A percentile compares a stretch with the other conserved stretches of the same genome.
phyloP scores from a whole-genome alignment of 192 early-diverging fungal genomes.

The Phlyctochytrium arcticum region DNA sequence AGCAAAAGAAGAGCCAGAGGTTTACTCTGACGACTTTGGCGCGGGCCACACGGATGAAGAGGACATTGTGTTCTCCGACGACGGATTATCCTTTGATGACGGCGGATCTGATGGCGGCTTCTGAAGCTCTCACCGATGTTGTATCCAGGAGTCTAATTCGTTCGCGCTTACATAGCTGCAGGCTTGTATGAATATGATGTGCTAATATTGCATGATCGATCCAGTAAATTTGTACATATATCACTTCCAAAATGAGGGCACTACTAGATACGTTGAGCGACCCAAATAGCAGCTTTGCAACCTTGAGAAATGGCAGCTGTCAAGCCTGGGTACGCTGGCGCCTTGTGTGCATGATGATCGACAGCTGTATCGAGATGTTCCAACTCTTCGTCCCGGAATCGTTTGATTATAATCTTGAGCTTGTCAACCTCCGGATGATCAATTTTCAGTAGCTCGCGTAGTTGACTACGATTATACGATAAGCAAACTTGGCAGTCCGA shows the following conservation, averaged over 20 bases:
- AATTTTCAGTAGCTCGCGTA: conserved; percentile 75
- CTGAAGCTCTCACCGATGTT: neutral
- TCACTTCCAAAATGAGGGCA: neutral
- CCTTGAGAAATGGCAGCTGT: conserved; percentile 78
- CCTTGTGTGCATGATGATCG: conserved; percentile 76
- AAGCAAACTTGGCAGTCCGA: too few species aligned
- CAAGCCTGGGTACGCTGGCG: conserved; percentile 71
- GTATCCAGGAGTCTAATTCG: too few species aligned
- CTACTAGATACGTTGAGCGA: conserved; percentile 72
- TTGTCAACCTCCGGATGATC: conserved; percentile 51
- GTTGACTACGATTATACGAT: conserved; percentile 42
- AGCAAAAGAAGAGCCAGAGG: too few species aligned
- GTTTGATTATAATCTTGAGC: conserved; percentile 60
- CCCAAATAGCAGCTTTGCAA: conserved; percentile 89
- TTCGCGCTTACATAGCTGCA: too few species aligned
- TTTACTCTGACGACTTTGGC: conserved; percentile 32
- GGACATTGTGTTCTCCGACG: conserved; percentile 28
- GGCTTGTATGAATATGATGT: neutral
- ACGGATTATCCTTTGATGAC: conserved; percentile 12
- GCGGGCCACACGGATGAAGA: conserved; percentile 39
- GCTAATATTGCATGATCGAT: neutral
- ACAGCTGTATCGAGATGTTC: conserved; percentile 90
- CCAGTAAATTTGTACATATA: neutral
- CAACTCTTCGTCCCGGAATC: conserved; percentile 93
- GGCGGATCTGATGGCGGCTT: conserved; percentile 7